phyloP scores from a whole-genome alignment of 192 early-diverging fungal genomes.

The Oehlia diaphana region DNA sequence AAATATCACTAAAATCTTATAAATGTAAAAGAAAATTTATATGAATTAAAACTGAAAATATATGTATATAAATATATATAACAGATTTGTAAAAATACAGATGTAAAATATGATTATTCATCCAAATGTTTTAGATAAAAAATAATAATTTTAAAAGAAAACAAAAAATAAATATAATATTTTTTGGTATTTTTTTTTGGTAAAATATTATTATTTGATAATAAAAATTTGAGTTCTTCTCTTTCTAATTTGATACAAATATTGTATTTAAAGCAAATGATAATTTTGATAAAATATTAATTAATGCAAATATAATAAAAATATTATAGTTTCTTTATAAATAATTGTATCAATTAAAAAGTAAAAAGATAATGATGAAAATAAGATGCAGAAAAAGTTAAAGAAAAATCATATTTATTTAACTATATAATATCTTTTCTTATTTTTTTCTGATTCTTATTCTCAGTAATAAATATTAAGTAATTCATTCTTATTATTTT shows the following conservation, averaged over 20 bases:
- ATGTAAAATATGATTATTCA: conserved; percentile 11
- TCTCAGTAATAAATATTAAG: no score
- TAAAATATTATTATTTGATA: conserved; percentile 7
- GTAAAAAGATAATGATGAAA: no score
- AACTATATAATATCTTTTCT: no score
- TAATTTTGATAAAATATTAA: conserved; percentile 15
- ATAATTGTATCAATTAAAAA: no score
- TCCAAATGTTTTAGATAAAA: conserved; percentile 5
- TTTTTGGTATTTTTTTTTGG: background rate
- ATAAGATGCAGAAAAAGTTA: no score
- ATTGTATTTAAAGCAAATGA: background rate
- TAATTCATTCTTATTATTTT: no score
- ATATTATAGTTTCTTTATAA: no score
- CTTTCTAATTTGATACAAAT: conserved; percentile 15
- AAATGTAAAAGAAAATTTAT: conserved; percentile 16
- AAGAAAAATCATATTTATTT: no score
- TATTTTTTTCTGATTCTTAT: no score
- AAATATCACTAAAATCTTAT: conserved; percentile 2
- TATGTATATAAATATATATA: background rate
- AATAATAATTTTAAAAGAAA: background rate
- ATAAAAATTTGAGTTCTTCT: conserved; percentile 10
- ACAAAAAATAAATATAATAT: conserved; percentile 24
- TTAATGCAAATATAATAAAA: no score
- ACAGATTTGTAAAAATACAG: background rate
- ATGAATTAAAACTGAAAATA: background rate